Evolutionary conservation across 1,284 basidiomycete genomes (phyloP).

Genomic region (Malassezia pachydermatis): DNA sequence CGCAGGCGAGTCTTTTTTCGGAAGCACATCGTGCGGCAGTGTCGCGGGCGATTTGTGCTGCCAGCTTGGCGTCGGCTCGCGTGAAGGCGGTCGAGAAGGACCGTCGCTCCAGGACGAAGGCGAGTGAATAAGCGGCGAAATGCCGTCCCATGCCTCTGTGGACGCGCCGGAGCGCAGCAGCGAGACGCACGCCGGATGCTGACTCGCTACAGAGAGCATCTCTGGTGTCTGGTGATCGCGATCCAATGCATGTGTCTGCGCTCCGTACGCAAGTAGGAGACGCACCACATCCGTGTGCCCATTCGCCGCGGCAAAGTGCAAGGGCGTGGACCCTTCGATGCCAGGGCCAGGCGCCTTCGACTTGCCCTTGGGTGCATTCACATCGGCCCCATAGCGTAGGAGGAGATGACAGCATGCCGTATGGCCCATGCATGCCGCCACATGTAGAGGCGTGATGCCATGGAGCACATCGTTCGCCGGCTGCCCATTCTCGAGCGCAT

Average conservation of each 20-base stretch:
- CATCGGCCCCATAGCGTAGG: slow-evolving; percentile 38
- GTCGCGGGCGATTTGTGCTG: background rate
- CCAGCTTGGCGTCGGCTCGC: background rate
- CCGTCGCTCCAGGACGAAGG: slow-evolving; percentile 17
- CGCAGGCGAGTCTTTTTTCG: background rate
- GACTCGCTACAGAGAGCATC: slow-evolving; percentile 27
- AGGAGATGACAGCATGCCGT: slow-evolving; percentile 31
- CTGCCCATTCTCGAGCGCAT: slow-evolving; percentile 42
- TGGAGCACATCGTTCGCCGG: slow-evolving; percentile 32
- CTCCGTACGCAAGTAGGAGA: slow-evolving; percentile 35
- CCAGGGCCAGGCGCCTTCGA: slow-evolving; percentile 20
- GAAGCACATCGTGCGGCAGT: background rate
- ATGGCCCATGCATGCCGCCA: slow-evolving; percentile 37
- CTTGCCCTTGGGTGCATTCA: slow-evolving; percentile 6
- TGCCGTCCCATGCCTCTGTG: slow-evolving; percentile 30
- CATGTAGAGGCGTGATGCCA: slow-evolving; percentile 41
- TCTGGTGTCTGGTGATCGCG: slow-evolving; percentile 31
- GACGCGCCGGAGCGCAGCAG: slow-evolving; percentile 30
- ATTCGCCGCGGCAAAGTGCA: slow-evolving; percentile 45
- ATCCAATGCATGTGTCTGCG: slow-evolving; percentile 29
- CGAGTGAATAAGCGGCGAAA: slow-evolving; percentile 22
- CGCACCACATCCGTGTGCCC: slow-evolving; percentile 37
- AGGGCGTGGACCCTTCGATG: slow-evolving; percentile 37
- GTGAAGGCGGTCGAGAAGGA: background rate
- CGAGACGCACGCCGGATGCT: slow-evolving; percentile 25